Conservation (phyloP, 2,329 filamentous ascomycete species). For the Fusarium lateritium region DNA sequence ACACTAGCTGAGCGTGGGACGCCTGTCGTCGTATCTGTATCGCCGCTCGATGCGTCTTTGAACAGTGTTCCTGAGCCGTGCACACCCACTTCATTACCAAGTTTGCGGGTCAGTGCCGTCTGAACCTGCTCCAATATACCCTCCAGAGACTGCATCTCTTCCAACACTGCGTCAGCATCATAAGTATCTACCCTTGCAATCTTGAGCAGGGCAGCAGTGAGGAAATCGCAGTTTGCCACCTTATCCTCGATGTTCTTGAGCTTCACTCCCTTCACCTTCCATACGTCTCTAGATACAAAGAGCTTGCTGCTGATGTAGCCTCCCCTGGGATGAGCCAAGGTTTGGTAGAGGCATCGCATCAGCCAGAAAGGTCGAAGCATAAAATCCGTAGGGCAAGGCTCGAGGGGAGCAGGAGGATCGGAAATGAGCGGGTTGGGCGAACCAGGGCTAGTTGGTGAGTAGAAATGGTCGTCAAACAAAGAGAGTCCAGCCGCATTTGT, state of each 20-base stretch:
- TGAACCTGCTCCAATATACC: slow-evolving; percentile 89
- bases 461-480: slow-evolving; percentile 87
- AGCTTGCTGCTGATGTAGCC: slow-evolving; percentile 93
- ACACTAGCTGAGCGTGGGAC: slow-evolving; percentile 72
- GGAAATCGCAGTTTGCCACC: slow-evolving; percentile 88
- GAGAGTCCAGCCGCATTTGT: slow-evolving; percentile 76
- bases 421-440: slow-evolving; percentile 74
- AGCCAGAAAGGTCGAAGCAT: slow-evolving; percentile 97
- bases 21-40: slow-evolving; percentile 59
- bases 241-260: slow-evolving; percentile 94
- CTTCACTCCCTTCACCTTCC: slow-evolving; percentile 94
- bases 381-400: slow-evolving; percentile 91
- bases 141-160: slow-evolving; percentile 95
- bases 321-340: slow-evolving; percentile 89
- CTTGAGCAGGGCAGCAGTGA: slow-evolving; percentile 90
- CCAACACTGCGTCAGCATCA: slow-evolving; percentile 91
- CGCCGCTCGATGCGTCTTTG: slow-evolving; percentile 73
- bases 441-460: slow-evolving; percentile 74
- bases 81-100: slow-evolving; percentile 93
- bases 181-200: slow-evolving; percentile 87
- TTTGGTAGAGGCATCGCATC: slow-evolving; percentile 95
- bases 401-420: slow-evolving; percentile 82
- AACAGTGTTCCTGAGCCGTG: slow-evolving; percentile 81
- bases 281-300: slow-evolving; percentile 93
- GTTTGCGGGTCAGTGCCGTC: slow-evolving; percentile 79